These are phyloP conservation scores for Diaporthe vaccinii DNA, from an alignment of 2,329 filamentous ascomycete species.

Conservation along the genomic window DNA sequence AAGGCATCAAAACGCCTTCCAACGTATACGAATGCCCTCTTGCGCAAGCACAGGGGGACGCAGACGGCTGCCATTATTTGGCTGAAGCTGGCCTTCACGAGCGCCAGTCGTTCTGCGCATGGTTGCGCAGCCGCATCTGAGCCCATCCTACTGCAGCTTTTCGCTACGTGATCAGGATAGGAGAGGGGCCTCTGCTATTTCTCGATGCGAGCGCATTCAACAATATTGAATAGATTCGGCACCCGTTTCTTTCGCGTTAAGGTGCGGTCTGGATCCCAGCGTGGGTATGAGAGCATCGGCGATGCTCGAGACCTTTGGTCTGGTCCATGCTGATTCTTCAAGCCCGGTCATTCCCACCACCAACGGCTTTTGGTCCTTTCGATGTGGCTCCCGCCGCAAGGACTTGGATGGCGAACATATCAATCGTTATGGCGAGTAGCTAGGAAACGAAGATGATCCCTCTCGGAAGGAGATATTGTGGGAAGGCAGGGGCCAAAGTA, in stretches of 20 bases:
- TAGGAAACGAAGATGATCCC: background rate
- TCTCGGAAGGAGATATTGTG: background rate
- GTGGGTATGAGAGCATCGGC: background rate
- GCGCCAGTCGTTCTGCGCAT: too few relatives aligned
- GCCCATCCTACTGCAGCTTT: background rate
- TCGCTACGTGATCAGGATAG: background rate
- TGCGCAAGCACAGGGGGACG: background rate
- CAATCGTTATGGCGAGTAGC: background rate
- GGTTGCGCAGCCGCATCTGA: background rate
- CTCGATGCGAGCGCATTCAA: background rate
- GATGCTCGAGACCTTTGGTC: background rate
- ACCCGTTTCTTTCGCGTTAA: background rate
- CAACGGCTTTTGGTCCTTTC: background rate
- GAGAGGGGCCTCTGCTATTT: background rate
- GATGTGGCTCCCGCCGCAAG: background rate
- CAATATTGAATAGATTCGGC: too few relatives aligned
- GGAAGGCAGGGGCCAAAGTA: background rate
- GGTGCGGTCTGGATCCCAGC: background rate
- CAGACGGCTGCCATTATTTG: background rate
- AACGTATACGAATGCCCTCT: too few relatives aligned
- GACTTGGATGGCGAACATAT: background rate
- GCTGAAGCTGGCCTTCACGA: background rate
- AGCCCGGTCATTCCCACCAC: background rate
- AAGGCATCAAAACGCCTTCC: background rate
- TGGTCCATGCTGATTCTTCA: background rate